Base-by-base conservation (phyloP, 148 eudicot genomes). In the Amaranthus hypochondriacus region DNA sequence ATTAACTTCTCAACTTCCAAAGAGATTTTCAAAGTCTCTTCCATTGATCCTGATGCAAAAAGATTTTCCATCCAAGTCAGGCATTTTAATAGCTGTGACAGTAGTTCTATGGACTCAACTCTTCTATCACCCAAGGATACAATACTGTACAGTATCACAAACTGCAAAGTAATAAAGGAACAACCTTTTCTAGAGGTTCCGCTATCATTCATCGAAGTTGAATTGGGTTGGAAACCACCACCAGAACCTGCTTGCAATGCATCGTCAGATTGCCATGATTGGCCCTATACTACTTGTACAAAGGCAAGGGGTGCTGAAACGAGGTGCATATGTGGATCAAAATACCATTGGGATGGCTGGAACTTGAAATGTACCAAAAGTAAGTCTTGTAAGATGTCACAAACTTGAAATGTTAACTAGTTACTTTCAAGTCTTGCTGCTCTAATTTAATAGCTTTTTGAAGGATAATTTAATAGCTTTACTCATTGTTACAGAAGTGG, bases 211-310 rank as follows among this genome's bases (percentile, higher is more conserved):
- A 48, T 58, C 10, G 76, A 77, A 72, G 59, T 77, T 58, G 80
- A 77, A 21, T 57, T 77, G 2, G 48, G 46, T 39, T 77, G 80
- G 80, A 44, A 57, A 49, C 39, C 60, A 10, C 76, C 80, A 15
- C 28, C 5, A 12, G 75, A 72, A 72, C 67, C 67, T 71, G 53
- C 60, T 43, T 77, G 80, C 53, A 57, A 4, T 28, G 49, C 54
- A 13, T 43, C 80, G 2, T 57, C 48, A 15, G 67, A 77, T 77
- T 77, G 80, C 66, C 59, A 10, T 14, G 9, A 42, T n/a, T 77
- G 76, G 80, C 50, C 67, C 15, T 62, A 71, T 72, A 77, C 80
- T 71, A 43, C 72, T 51, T 77, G 80, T 48, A 66, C 72, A 48
- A 11, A 48, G 2, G 21, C 71, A 15, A 58, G 14, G 66, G 63